These are phyloP conservation scores for Puya raimondii DNA, from an alignment of 176 grass and related monocot genomes.

Conservation along the genomic window DNA sequence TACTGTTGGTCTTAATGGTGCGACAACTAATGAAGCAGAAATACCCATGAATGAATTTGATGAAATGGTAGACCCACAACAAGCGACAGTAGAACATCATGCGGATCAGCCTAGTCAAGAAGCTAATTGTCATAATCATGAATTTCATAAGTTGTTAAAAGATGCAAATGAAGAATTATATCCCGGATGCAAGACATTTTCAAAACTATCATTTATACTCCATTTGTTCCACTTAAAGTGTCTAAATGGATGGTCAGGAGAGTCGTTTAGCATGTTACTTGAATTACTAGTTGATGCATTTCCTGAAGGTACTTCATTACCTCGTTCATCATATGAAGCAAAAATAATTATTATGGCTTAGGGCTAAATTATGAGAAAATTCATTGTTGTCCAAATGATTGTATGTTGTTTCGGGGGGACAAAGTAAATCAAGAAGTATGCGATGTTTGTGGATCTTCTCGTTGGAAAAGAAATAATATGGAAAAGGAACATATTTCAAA, in stretches of 20 bases:
- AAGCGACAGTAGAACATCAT: too few relatives aligned
- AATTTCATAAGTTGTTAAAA: too few relatives aligned
- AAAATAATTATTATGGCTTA: background rate
- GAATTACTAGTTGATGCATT: too few relatives aligned
- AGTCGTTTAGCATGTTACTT: background rate
- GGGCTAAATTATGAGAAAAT: background rate
- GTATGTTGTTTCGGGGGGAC: too few relatives aligned
- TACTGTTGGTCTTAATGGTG: too few relatives aligned
- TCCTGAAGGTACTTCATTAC: background rate
- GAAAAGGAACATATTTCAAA: background rate
- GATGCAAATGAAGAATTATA: background rate
- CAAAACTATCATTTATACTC: background rate
- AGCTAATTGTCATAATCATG: too few relatives aligned
- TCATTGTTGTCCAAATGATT: background rate
- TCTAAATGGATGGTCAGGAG: background rate
- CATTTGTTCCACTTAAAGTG: background rate
- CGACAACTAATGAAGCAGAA: too few relatives aligned
- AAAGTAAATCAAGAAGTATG: background rate
- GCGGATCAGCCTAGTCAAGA: too few relatives aligned
- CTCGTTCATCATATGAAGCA: background rate
- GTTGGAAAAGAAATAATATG: background rate
- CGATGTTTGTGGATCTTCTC: background rate
- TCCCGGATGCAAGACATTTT: background rate
- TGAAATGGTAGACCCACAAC: too few relatives aligned
- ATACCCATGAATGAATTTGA: too few relatives aligned